These are phyloP conservation scores for Ogataea degrootiae DNA, from an alignment of 805 yeast species.

Conservation along the genomic window DNA sequence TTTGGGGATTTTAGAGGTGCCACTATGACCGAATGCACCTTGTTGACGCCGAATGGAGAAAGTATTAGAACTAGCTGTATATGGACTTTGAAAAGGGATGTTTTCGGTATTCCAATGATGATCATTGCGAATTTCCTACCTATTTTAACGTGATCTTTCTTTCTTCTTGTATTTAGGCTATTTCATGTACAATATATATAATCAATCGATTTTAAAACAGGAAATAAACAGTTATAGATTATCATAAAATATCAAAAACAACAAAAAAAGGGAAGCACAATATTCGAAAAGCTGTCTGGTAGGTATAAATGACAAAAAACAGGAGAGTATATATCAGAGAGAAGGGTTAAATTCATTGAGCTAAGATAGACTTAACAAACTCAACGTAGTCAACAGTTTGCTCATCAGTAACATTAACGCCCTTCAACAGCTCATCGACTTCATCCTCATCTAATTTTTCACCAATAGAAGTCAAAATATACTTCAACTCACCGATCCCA, in stretches of 20 bases:
- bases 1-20: slow-evolving; percentile 88
- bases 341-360: slow-evolving; percentile 48
- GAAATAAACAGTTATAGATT: background rate
- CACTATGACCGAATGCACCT: slow-evolving; percentile 81
- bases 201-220: background rate
- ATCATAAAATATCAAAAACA: too few relatives aligned
- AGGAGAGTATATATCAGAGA: background rate
- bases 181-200: background rate
- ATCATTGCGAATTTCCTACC: slow-evolving; percentile 91
- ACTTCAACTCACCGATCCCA: slow-evolving; percentile 94
- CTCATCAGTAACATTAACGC: slow-evolving; percentile 88
- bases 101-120: slow-evolving; percentile 97
- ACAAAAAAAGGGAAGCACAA: too few relatives aligned
- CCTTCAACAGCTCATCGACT: slow-evolving; percentile 93
- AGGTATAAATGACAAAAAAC: background rate
- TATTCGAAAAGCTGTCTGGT: too few relatives aligned
- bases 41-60: slow-evolving; percentile 54
- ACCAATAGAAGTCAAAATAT: slow-evolving; percentile 92
- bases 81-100: slow-evolving; percentile 93
- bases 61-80: slow-evolving; percentile 71
- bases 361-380: slow-evolving; percentile 88
- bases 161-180: background rate
- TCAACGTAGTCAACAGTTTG: slow-evolving; percentile 94
- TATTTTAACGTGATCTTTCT: slow-evolving; percentile 36
- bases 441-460: slow-evolving; percentile 87